Base-by-base conservation (phyloP, 164 flowering plant genomes). In the Kalanchoe fedtschenkoi region DNA sequence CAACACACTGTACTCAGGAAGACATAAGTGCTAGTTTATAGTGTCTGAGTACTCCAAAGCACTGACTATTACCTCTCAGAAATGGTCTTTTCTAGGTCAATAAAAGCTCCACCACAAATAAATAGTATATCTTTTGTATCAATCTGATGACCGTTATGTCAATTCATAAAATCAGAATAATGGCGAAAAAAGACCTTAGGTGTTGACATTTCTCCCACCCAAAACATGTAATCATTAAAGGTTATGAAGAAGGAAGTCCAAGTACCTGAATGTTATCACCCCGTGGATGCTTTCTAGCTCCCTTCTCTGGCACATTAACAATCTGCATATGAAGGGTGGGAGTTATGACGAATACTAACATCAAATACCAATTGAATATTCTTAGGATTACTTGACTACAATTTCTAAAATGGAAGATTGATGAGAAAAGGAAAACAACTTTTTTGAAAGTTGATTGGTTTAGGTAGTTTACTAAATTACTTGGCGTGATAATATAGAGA, bases 51-150 rank as follows among this genome's bases (percentile, higher is more conserved):
- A 9, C 26, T 29, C 19, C n/a, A 8, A 14, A 16, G 55, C 17
- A 15, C 26, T 15, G 17, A 65, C 32, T 51, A 51, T 5, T 77
- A 91, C 99, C 99, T 91, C 62, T 95, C 99, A 21, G 96, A 91
- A 69, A 95, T 95, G 47, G 99, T 95, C 71, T 95, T 95, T 47
- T 95, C 99, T 70, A 95, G 75, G 76, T 91, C 96, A 58, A 87
- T 68, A 75, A 95, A 95, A 51, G 99, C 99, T 72, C 99, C 99
- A 63, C 99, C 97, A 74, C 99, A 95, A 39, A 95, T 89, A 62
- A 95, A 95, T 65, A 95, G 96, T 62, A 95, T 91, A 75, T 95
- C 89, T 74, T 86, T 95, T 66, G 99, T 95, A 70, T 95, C 96
- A 41, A 95, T 87, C 99, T 95, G 88, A 71, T 58, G 38, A 15